Evolutionary conservation across 2,329 filamentous ascomycete genomes (phyloP), one percentile per base, ranked within the genome.

Genomic region (Botryotinia calthae): DNA sequence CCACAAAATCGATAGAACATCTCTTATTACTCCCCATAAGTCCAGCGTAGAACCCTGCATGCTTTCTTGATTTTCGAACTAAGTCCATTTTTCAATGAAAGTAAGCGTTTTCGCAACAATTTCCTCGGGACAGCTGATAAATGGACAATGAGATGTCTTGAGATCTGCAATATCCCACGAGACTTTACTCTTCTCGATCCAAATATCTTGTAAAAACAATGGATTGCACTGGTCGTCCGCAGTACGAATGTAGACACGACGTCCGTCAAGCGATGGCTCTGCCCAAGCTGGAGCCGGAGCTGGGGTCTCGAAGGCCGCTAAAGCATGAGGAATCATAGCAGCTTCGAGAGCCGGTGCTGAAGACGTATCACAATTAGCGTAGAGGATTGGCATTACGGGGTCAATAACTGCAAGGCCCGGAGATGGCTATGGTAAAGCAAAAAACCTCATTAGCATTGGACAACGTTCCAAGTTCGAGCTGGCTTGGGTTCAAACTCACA

Each of bases 61-160:
- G 10, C 6, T 28, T n/a, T 42, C 16, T 7, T 18, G 12, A 42
- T 20, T 16, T 22, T 42, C 37, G 42, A 28, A 5, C n/a, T 42
- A 62, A 42, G 25, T 37, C 59, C 59, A 62, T 7, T 42, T 62
- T 4, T 42, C 59, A 12, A 62, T 62, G 37, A 62, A 62, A n/a
- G 14, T 18, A 42, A 62, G 59, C 5, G 40, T 63, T 44, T 12
- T 44, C n/a, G 9, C 9, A 20, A 63, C 61, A 22, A 63, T 4
- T 63, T 31, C 40, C 16, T 63, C 61, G 4, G 61, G 61, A 22
- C 61, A 63, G n/a, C 61, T 63, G 16, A 63, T 44, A 2, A 63
- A 63, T 31, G 61, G 61, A 44, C 61, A 44, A 44, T 63, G 61
- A 10, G 61, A 63, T 44, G 61, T 63, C n/a, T 44, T 44, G 18